A percentile compares a stretch with the other conserved stretches of the same genome.
These are phyloP conservation scores for Iris macrosiphon DNA, from an alignment of 106 monocot species.

Conservation along the genomic window DNA sequence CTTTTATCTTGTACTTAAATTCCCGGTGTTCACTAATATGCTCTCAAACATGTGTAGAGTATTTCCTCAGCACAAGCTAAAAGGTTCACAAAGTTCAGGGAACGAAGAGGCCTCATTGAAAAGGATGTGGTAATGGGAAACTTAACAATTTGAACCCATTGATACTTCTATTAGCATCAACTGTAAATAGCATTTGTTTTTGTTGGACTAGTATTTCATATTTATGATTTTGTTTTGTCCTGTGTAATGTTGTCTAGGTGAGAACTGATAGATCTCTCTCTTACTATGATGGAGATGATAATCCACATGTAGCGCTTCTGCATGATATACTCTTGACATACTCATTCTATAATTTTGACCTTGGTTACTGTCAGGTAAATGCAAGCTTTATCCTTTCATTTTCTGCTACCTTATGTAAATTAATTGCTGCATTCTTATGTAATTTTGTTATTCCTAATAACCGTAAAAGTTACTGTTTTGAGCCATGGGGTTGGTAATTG, in stretches of 20 bases:
- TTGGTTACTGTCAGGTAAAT: constrained; percentile 95
- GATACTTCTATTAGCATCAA: not conserved
- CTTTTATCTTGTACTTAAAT: too few relatives aligned
- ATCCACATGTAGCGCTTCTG: constrained; percentile 62
- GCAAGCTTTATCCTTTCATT: not conserved
- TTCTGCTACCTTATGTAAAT: not conserved
- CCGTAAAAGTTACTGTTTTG: too few relatives aligned
- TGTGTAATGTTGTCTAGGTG: constrained; percentile 45
- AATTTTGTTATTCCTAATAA: not conserved
- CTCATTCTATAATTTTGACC: constrained; percentile 99
- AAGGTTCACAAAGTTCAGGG: constrained; percentile 94
- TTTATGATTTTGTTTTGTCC: not conserved
- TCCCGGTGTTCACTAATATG: not conserved
- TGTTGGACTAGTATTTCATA: not conserved
- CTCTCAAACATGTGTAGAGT: constrained; percentile 44
- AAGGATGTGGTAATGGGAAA: constrained; percentile 86
- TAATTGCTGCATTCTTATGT: not conserved
- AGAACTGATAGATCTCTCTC: constrained; percentile 85
- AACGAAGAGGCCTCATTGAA: constrained; percentile 89
- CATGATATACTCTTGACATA: constrained; percentile 95
- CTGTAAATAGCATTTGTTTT: not conserved
- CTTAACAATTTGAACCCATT: not conserved
- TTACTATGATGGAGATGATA: constrained; percentile 96
- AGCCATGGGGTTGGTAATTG: too few relatives aligned
- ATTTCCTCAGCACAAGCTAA: constrained; percentile 79